A percentile compares a stretch with the other conserved stretches of the same genome.
These are phyloP conservation scores for Citrus inodora DNA, from an alignment of 345 rosid genomes.

Conservation along the genomic window DNA sequence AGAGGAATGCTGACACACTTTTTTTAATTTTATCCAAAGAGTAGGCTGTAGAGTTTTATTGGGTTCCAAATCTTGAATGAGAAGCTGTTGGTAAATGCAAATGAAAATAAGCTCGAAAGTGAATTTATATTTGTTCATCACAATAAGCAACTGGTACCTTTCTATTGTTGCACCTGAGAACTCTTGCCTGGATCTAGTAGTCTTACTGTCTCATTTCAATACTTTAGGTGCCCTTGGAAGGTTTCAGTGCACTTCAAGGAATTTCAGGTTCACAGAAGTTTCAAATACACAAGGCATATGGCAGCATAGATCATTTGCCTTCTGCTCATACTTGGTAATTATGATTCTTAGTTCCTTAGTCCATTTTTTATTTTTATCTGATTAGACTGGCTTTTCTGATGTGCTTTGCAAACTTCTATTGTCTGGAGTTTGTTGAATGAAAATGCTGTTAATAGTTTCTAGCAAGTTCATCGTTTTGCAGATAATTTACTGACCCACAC, in stretches of 20 bases:
- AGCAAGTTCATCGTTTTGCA: neutral
- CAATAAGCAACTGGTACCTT: neutral
- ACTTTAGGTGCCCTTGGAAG: slow-evolving; percentile 90
- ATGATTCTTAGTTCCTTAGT: slow-evolving; percentile 12
- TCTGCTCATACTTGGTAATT: slow-evolving; percentile 95
- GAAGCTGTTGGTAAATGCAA: neutral
- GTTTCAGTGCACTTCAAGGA: slow-evolving; percentile 94
- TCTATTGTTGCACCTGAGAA: neutral
- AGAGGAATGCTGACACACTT: neutral
- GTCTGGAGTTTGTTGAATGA: neutral
- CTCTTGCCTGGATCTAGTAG: neutral
- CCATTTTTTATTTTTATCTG: neutral
- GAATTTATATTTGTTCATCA: neutral
- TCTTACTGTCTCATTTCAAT: neutral
- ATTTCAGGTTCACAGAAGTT: slow-evolving; percentile 94
- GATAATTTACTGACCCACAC: neutral
- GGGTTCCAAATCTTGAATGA: neutral
- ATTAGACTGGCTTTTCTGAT: neutral
- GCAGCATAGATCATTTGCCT: slow-evolving; percentile 86
- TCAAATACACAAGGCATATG: slow-evolving; percentile 98
- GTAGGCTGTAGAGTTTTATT: neutral
- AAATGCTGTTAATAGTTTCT: neutral
- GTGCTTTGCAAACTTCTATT: neutral
- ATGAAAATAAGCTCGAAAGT: neutral
- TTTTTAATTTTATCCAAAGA: neutral